These are phyloP conservation scores for Schoenoplectus triqueter DNA, from an alignment of 202 grass and related monocot genomes.

Conservation along the genomic window DNA sequence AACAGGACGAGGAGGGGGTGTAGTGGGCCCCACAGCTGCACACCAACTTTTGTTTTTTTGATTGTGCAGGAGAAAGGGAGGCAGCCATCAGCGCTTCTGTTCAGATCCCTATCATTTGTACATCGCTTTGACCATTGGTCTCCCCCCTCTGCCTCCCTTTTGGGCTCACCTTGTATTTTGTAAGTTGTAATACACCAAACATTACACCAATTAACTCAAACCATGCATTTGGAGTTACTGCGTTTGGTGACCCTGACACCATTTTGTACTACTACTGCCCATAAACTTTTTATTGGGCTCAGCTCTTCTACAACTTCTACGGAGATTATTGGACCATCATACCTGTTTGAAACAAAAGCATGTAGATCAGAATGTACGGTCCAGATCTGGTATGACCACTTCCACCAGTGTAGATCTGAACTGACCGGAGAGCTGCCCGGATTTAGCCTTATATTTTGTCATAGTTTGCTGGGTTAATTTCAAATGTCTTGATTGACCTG, in stretches of 20 bases:
- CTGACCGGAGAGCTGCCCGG: slow-evolving; percentile 10
- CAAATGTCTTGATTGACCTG: neutral
- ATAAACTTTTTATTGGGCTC: slow-evolving; percentile 9
- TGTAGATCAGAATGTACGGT: slow-evolving; percentile 10
- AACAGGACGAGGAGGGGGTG: slow-evolving; percentile 28
- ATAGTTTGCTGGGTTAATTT: neutral
- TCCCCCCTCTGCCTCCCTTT: slow-evolving; percentile 39
- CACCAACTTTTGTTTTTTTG: slow-evolving; percentile 43
- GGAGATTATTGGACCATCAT: slow-evolving; percentile 31
- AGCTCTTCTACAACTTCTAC: slow-evolving; percentile 19
- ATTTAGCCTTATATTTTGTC: neutral
- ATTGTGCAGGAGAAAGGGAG: slow-evolving; percentile 75
- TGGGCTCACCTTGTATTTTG: neutral
- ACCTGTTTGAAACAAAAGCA: slow-evolving; percentile 4
- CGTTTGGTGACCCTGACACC: slow-evolving; percentile 19
- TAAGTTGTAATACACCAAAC: neutral
- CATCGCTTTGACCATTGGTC: slow-evolving; percentile 66
- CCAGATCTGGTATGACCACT: slow-evolving; percentile 20
- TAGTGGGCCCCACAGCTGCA: slow-evolving; percentile 31
- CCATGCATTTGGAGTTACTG: neutral
- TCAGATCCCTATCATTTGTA: slow-evolving; percentile 62
- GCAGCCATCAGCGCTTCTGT: slow-evolving; percentile 37
- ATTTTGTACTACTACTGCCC: slow-evolving; percentile 3
- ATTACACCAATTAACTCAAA: neutral
- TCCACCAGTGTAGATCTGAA: neutral